Conservation (phyloP, 768 basidiomycete species). For the Galerina sulciceps region DNA sequence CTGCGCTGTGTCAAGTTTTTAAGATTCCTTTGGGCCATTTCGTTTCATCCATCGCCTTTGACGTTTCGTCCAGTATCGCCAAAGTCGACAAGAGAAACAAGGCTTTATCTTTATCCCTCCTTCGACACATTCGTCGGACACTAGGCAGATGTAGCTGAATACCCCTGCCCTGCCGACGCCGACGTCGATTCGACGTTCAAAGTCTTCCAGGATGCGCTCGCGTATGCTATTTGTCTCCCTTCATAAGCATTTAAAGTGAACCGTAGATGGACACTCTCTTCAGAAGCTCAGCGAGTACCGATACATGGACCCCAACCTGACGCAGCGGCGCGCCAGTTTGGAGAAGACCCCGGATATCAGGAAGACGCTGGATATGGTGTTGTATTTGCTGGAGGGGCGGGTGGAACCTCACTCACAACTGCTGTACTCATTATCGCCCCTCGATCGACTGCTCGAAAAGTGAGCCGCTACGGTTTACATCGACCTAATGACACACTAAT, state of each 20-base stretch:
- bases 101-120: too few relatives aligned
- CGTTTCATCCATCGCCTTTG: too few relatives aligned
- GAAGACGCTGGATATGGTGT: slow-evolving; percentile 90
- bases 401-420: too few relatives aligned
- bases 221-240: slow-evolving; percentile 59
- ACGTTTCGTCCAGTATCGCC: too few relatives aligned
- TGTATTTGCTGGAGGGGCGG: slow-evolving; percentile 72
- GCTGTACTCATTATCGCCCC: too few relatives aligned
- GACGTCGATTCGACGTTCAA: slow-evolving; percentile 80
- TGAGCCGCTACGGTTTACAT: too few relatives aligned
- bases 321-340: slow-evolving; percentile 76
- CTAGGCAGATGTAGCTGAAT: slow-evolving; percentile 89
- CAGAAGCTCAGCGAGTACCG: slow-evolving; percentile 88
- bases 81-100: too few relatives aligned
- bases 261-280: slow-evolving; percentile 25
- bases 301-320: slow-evolving; percentile 91
- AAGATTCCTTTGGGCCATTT: too few relatives aligned
- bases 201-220: slow-evolving; percentile 89
- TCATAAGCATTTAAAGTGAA: slow-evolving; percentile 19
- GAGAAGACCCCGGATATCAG: slow-evolving; percentile 97
- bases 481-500: too few relatives aligned
- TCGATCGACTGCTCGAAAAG: too few relatives aligned
- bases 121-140: too few relatives aligned
- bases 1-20: too few relatives aligned
- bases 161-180: slow-evolving; percentile 77